Base-by-base conservation (phyloP, 1,284 basidiomycete genomes). In the Ganoderma lingzhi region DNA sequence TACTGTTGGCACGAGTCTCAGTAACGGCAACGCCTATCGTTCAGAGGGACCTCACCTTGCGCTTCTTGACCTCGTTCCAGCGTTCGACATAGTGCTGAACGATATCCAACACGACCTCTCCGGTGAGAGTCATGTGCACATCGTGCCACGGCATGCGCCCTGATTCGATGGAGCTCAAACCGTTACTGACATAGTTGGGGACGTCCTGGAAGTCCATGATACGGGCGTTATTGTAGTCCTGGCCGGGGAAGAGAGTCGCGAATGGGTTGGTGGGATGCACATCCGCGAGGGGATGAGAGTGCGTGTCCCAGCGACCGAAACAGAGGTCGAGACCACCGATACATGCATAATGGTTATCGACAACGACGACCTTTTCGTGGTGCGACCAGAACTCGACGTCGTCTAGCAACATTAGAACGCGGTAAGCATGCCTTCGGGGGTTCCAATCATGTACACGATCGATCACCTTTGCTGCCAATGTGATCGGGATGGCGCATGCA, bases 291-390 rank as follows among this genome's bases (percentile, higher is more conserved):
- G 95, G 95, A 77, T 95, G 94, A 51, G 82, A 91, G 74, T 93
- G 88, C 0, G 93, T 96, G 80, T 98, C 97, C 96, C 96, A 99
- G 42, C 97, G 91, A 6, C 97, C 97, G 76, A 96, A 97, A 82
- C 96, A 98, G 23, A 97, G 86, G 78, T 98, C 96, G 23, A 97
- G 87, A 30, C 96, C 96, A 35, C 96, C 94, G 67, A 96, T 89
- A 75, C 88, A 92, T 1, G 93, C 94, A 58, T 84, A 85, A 76
- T 92, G 91, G 78, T 96, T 96, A 81, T 98, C 96, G 12, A 98
- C 92, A 14, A 96, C 87, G 14, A 95, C 91, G 65, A 94, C 88
- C 80, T 89, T 94, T 77, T 95, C 93, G 80, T 95, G 93, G 77
- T 95, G 94, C 42, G 90, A 93, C 93, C 93, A 95, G 78, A 93